phyloP scores from a whole-genome alignment of 2,329 filamentous ascomycete genomes.

The Aurifilum marmelostoma region DNA sequence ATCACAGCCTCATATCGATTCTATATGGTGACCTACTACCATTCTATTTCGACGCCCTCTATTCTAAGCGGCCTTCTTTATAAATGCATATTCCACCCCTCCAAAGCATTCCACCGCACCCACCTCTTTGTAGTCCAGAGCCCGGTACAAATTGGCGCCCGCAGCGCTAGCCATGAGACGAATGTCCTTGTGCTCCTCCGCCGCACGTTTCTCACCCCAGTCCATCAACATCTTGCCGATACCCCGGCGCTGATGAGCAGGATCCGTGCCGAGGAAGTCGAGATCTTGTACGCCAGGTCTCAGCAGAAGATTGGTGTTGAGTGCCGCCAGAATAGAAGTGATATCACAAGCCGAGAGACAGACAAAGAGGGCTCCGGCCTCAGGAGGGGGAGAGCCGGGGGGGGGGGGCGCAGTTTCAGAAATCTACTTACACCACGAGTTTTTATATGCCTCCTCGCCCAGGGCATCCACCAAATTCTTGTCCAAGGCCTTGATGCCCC shows the following conservation, averaged over 20 bases:
- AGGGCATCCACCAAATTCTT: conserved; percentile 12
- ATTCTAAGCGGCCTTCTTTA: conserved; percentile 12
- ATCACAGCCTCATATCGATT: background rate
- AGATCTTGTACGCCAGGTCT: conserved; percentile 9
- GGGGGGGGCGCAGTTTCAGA: background rate
- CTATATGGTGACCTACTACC: background rate
- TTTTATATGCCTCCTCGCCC: conserved; percentile 16
- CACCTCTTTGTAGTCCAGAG: conserved; percentile 20
- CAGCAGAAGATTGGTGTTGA: background rate
- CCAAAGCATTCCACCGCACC: conserved; percentile 15
- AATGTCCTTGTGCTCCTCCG: conserved; percentile 17
- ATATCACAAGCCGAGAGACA: background rate
- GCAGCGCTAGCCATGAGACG: conserved; percentile 19
- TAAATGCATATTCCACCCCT: conserved; percentile 18
- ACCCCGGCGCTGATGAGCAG: conserved; percentile 22
- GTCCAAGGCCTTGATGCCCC: background rate
- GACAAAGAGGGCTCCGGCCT: background rate
- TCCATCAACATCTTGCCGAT: conserved; percentile 20
- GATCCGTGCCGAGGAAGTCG: conserved; percentile 17
- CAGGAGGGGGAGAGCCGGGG: background rate
- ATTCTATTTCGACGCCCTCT: background rate
- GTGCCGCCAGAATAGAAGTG: too few species aligned
- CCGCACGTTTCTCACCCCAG: conserved; percentile 19
- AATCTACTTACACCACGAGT: conserved; percentile 19
- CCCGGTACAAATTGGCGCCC: conserved; percentile 19